Percentiles rank a stretch among this genome's conserved stretches.
phyloP scores from a whole-genome alignment of 495 filamentous ascomycete species.

The Chaetomium tenue region DNA sequence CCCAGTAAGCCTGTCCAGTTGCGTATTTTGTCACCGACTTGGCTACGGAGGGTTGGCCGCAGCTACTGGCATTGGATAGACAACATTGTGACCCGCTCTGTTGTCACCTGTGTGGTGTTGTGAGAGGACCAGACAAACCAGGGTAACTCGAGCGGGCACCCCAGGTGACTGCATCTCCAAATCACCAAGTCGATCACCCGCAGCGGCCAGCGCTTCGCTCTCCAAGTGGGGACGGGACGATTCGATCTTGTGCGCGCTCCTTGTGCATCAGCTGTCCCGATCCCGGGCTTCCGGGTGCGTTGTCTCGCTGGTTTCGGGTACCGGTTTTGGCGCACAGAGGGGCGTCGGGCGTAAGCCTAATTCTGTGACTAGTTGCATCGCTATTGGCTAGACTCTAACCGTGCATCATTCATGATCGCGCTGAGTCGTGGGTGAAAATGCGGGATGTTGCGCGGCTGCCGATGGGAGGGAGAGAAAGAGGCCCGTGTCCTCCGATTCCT shows the following conservation, averaged over 20 bases:
- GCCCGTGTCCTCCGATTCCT: neutral
- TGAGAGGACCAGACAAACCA: neutral
- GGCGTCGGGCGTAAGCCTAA: no score
- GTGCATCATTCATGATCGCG: no score
- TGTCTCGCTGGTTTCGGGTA: no score
- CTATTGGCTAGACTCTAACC: no score
- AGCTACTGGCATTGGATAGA: neutral
- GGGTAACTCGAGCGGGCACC: neutral
- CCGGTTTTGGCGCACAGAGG: no score
- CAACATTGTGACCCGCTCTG: no score
- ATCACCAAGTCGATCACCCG: neutral
- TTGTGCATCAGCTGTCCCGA: conserved; percentile 2
- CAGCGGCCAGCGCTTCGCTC: neutral
- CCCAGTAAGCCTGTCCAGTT: neutral
- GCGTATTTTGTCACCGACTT: neutral
- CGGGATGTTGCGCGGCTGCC: neutral
- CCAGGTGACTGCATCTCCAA: neutral
- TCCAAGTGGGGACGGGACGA: neutral
- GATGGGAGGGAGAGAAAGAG: neutral
- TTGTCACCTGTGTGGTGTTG: neutral
- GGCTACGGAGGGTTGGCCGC: no score
- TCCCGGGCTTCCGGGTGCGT: neutral
- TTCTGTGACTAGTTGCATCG: no score
- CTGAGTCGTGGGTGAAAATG: neutral
- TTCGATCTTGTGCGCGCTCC: conserved; percentile 1